These are phyloP conservation scores for Abrus pulchellus DNA, from an alignment of 306 rosid species.

Conservation along the genomic window DNA sequence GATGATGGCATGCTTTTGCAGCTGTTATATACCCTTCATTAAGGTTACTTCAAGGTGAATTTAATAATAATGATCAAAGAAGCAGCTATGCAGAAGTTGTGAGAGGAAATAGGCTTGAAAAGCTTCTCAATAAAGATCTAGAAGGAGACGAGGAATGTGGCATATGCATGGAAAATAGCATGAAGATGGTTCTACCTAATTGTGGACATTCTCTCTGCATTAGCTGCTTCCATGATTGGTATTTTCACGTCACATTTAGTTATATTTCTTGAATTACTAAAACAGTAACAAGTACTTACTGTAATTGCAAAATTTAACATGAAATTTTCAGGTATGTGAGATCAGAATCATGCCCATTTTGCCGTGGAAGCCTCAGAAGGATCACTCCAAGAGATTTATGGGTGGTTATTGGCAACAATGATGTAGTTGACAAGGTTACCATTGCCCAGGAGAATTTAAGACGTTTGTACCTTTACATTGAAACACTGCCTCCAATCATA, in stretches of 20 bases:
- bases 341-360: conserved; percentile 86
- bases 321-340: conserved; percentile 63
- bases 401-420: conserved; percentile 63
- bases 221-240: conserved; percentile 81
- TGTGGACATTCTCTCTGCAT: conserved; percentile 86
- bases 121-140: conserved; percentile 44
- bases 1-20: conserved; percentile 50
- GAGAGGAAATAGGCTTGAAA: conserved; percentile 51
- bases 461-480: conserved; percentile 65
- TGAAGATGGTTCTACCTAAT: conserved; percentile 72
- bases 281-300: not conserved
- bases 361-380: conserved; percentile 68
- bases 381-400: conserved; percentile 69
- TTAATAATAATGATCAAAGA: conserved; percentile 42
- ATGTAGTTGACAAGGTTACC: conserved; percentile 62
- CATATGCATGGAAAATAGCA: conserved; percentile 77
- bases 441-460: conserved; percentile 69
- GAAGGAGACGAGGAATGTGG: conserved; percentile 79
- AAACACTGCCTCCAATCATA: conserved; percentile 59
- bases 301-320: not conserved
- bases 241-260: not conserved
- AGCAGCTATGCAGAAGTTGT: conserved; percentile 43
- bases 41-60: conserved; percentile 71
- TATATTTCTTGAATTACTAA: not conserved
- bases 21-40: conserved; percentile 82